phyloP scores from a whole-genome alignment of 2,329 filamentous ascomycete species.

The Phaeosphaeria sp. region DNA sequence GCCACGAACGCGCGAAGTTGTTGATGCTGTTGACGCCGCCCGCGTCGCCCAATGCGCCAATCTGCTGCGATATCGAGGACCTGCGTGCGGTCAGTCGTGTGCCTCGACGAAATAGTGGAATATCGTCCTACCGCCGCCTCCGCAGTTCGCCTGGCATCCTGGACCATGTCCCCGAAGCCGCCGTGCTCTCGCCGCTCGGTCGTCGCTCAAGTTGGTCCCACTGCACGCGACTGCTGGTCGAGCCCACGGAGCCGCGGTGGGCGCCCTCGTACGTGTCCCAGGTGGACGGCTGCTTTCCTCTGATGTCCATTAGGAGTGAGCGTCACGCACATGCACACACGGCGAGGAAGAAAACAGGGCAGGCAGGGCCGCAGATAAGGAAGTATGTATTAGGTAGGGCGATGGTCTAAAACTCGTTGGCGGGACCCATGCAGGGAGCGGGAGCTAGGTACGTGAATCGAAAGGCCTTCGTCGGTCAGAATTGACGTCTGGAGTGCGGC shows the following conservation, averaged over 20 bases:
- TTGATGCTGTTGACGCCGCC: conserved; percentile 94
- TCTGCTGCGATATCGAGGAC: conserved; percentile 59
- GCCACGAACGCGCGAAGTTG: conserved; percentile 92
- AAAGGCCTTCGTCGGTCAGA: conserved; percentile 37
- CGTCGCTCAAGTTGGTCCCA: conserved; percentile 46
- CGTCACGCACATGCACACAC: conserved; percentile 2
- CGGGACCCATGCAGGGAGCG: conserved; percentile 35
- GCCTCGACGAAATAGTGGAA: conserved; percentile 1
- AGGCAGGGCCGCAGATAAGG: conserved; percentile 12
- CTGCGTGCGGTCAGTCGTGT: conserved; percentile 22
- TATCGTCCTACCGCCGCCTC: conserved; percentile 41
- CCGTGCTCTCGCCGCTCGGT: conserved; percentile 38
- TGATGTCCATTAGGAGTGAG: conserved; percentile 41
- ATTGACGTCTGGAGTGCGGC: conserved; percentile 17
- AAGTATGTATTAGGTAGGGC: conserved; percentile 12
- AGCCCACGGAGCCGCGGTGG: conserved; percentile 51
- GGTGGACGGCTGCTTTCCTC: conserved; percentile 51
- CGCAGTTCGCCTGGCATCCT: conserved; percentile 39
- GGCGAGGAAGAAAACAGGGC: conserved; percentile 1
- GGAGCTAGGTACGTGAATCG: conserved; percentile 36
- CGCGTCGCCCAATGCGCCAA: conserved; percentile 67
- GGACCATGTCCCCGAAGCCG: conserved; percentile 34
- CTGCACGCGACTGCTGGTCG: conserved; percentile 45
- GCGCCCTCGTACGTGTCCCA: conserved; percentile 56
- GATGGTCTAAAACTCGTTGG: conserved; percentile 24